A percentile compares a stretch with the other conserved stretches of the same genome.
Conservation (phyloP, 2,329 filamentous ascomycete species). For the Zymoseptoria brevis region DNA sequence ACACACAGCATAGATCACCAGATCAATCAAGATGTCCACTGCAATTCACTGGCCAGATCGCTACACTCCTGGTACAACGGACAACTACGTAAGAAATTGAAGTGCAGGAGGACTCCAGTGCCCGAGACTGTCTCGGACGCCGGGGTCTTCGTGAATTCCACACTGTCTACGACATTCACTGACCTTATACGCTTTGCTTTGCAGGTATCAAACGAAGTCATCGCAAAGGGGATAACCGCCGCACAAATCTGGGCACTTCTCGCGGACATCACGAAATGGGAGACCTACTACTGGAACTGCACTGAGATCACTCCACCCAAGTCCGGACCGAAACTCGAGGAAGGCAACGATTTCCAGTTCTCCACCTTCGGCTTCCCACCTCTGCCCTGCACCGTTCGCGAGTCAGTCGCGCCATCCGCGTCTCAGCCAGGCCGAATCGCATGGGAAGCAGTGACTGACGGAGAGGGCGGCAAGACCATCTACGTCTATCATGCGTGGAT, state of each 20-base stretch:
- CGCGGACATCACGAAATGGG: conserved; percentile 29
- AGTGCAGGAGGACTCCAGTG: too few species aligned
- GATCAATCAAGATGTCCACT: neutral
- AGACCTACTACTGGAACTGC: conserved; percentile 29
- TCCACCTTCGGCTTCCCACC: conserved; percentile 31
- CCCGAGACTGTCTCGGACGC: too few species aligned
- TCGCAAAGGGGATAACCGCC: conserved; percentile 23
- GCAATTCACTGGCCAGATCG: conserved; percentile 28
- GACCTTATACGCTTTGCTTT: too few species aligned
- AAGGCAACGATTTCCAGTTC: conserved; percentile 28
- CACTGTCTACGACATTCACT: too few species aligned
- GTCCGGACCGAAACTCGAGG: conserved; percentile 19
- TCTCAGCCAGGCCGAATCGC: conserved; percentile 13
- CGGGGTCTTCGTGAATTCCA: too few species aligned
- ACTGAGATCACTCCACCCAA: conserved; percentile 24
- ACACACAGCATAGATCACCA: neutral
- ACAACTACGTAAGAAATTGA: conserved; percentile 24
- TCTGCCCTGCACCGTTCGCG: conserved; percentile 23
- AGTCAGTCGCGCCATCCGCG: conserved; percentile 13
- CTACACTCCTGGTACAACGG: conserved; percentile 31
- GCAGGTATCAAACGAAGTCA: conserved; percentile 27
- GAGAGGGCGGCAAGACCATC: conserved; percentile 19
- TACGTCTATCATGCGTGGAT: conserved; percentile 33
- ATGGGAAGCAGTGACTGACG: conserved; percentile 18
- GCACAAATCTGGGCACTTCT: conserved; percentile 29